phyloP scores from a whole-genome alignment of 2,329 filamentous ascomycete species.

The Dendryphion nanum region DNA sequence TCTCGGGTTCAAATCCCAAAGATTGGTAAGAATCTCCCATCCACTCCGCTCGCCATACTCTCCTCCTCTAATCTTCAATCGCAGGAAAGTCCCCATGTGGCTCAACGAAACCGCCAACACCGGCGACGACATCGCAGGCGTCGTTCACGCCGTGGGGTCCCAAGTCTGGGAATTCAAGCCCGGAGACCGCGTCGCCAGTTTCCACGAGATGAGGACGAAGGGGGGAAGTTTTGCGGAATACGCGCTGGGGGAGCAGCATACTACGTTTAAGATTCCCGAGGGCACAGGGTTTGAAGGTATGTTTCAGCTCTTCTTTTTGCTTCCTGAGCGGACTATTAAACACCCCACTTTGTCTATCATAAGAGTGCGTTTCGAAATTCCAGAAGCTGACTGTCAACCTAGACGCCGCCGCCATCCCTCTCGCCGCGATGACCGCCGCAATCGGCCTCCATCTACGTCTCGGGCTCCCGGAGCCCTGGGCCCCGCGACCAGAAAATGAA shows the following conservation, averaged over 20 bases:
- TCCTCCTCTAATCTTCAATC: not conserved
- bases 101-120: slow-evolving; percentile 38
- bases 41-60: not conserved
- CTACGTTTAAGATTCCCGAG: slow-evolving; percentile 56
- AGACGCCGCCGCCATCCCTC: slow-evolving; percentile 47
- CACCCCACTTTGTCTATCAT: not conserved
- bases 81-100: slow-evolving; percentile 28
- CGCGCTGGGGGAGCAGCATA: slow-evolving; percentile 54
- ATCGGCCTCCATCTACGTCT: slow-evolving; percentile 46
- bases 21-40: slow-evolving; percentile 43
- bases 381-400: not conserved
- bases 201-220: slow-evolving; percentile 53
- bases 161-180: slow-evolving; percentile 58
- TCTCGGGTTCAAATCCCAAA: slow-evolving; percentile 46
- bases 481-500: slow-evolving; percentile 14
- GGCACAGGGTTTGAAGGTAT: slow-evolving; percentile 52
- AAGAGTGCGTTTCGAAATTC: not conserved
- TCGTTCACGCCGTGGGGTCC: slow-evolving; percentile 55
- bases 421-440: slow-evolving; percentile 48
- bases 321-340: not conserved
- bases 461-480: slow-evolving; percentile 44
- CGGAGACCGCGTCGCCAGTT: slow-evolving; percentile 58
- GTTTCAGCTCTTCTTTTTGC: slow-evolving; percentile 5
- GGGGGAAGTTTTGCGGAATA: slow-evolving; percentile 62
- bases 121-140: slow-evolving; percentile 57